Evolutionary conservation across 306 rosid species (phyloP).

Genomic region (Mimosa bimucronata): DNA sequence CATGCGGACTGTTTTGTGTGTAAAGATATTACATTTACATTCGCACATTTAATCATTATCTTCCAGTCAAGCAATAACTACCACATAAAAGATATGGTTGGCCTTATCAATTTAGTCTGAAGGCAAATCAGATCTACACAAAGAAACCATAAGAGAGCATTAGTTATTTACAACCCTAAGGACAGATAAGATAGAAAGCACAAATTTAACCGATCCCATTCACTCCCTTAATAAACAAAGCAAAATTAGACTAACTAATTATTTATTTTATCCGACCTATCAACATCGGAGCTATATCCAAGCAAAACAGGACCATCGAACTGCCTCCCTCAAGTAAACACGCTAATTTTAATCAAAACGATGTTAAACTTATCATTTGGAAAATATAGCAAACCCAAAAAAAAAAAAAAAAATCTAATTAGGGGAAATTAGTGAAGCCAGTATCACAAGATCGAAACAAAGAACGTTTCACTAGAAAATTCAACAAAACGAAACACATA

Average conservation of each 20-base stretch:
- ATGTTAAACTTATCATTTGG: background rate
- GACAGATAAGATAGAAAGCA: background rate
- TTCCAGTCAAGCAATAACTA: conserved; percentile 25
- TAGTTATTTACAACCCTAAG: background rate
- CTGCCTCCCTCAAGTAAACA: background rate
- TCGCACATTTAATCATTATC: conserved; percentile 18
- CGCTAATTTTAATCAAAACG: background rate
- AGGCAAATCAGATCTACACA: conserved; percentile 25
- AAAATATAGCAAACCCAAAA: too few species aligned
- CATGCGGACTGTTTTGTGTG: background rate
- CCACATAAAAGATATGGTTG: background rate
- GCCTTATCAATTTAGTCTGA: background rate
- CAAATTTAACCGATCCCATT: background rate
- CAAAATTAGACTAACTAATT: background rate
- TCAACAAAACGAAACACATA: background rate
- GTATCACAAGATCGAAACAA: background rate
- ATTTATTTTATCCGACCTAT: conserved; percentile 5
- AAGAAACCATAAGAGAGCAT: conserved; percentile 15
- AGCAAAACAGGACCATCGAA: background rate
- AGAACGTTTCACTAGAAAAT: conserved; percentile 2
- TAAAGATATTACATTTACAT: background rate
- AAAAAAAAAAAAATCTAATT: conserved; percentile 8
- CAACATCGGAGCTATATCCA: conserved; percentile 21
- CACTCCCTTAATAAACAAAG: background rate
- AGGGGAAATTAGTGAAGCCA: background rate